These are phyloP conservation scores for Aspergillus campestris DNA, from an alignment of 495 filamentous ascomycete genomes.

Conservation along the genomic window DNA sequence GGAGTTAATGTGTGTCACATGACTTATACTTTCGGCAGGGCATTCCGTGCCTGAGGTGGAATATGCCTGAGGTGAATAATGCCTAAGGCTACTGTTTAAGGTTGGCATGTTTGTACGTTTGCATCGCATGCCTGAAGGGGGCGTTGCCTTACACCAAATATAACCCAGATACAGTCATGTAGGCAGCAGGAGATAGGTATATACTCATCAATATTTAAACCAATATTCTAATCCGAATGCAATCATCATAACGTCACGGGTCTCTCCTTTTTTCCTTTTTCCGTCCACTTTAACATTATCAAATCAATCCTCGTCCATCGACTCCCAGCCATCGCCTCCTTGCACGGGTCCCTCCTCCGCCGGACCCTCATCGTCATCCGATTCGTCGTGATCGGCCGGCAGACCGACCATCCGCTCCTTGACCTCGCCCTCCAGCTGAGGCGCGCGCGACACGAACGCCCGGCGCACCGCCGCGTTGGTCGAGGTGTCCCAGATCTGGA, in stretches of 20 bases:
- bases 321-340: constrained; percentile 63
- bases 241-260: background rate
- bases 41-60: background rate
- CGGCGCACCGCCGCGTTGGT: constrained; percentile 87
- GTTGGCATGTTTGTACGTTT: constrained; percentile 7
- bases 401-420: constrained; percentile 72
- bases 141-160: background rate
- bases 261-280: background rate
- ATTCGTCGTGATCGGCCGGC: constrained; percentile 55
- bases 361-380: constrained; percentile 52
- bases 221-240: background rate
- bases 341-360: constrained; percentile 40
- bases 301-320: constrained; percentile 74
- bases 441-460: constrained; percentile 69
- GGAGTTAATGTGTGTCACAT: too few species aligned
- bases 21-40: too few species aligned
- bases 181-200: background rate
- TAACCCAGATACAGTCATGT: background rate
- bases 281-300: background rate
- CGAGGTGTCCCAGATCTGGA: constrained; percentile 94
- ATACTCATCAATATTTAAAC: background rate
- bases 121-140: constrained; percentile 5
- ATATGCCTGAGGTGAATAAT: background rate
- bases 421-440: constrained; percentile 48
- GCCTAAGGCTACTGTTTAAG: too few species aligned